Percentiles rank a stretch among this genome's conserved stretches.
phyloP scores from a whole-genome alignment of 768 basidiomycete species.

The Lactarius psammicola region DNA sequence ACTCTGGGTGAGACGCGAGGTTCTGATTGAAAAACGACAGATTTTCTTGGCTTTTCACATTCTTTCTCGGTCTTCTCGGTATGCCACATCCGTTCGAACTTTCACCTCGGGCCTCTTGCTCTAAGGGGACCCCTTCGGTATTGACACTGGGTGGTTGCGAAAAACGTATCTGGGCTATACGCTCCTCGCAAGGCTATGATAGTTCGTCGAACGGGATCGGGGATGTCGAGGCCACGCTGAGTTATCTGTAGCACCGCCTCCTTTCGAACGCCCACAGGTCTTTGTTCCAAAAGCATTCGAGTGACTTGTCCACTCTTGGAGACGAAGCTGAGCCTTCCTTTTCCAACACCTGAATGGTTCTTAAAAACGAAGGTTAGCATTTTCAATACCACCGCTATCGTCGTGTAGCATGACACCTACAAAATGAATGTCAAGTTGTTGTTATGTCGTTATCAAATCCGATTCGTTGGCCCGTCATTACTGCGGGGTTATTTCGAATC shows the following conservation, averaged over 20 bases:
- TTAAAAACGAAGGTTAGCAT: neutral
- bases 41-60: too few species aligned
- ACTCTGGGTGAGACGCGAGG: neutral
- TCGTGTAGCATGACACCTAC: neutral
- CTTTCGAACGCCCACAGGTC: neutral
- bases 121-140: neutral
- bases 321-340: neutral
- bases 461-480: neutral
- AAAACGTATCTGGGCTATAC: neutral
- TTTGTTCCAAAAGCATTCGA: neutral
- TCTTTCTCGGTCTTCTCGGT: neutral
- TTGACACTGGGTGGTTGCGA: neutral
- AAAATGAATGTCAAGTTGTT: neutral
- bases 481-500: too few species aligned
- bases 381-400: neutral
- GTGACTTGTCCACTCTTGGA: neutral
- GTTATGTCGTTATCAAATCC: neutral
- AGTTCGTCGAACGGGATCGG: neutral
- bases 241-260: neutral
- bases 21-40: too few species aligned
- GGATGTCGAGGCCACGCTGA: neutral
- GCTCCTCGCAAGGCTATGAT: neutral
- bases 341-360: neutral
- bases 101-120: neutral
- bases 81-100: neutral